Evolutionary conservation across 106 monocot genomes (phyloP), one percentile per base, ranked within the genome.

Genomic region (Dactylorhiza incarnata): DNA sequence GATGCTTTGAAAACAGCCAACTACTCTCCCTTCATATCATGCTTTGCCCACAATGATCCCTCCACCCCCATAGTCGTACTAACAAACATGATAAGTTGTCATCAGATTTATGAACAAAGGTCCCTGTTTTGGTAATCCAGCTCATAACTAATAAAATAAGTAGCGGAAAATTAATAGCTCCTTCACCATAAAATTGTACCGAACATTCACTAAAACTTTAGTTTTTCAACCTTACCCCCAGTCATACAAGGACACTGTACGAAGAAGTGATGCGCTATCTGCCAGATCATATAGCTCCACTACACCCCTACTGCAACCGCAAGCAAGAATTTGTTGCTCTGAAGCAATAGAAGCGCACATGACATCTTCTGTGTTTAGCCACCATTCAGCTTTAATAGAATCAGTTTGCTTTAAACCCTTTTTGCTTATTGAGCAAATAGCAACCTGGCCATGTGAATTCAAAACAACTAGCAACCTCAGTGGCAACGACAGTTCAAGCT

Each of bases 221-320:
- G 17, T 71, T 59, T 20, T 46, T 16, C 52, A 68, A 50, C 61
- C 89, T 89, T 87, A 99, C 94, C 99, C 99, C 99, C 99, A 99
- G 50, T 99, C 94, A 84, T 87, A 88, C 55, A 99, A 81, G 56
- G 99, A 99, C 53, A 99, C 71, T 8, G 91, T 89, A 3, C 99
- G 89, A 73, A 99, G 81, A 86, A 81, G 87, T 74, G 83, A 56
- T 11, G 73, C 72, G 66, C 70, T 78, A 25, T 92, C 89, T 79
- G 89, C 74, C 50, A 99, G 74, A 78, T 99, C 89, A 84, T 91
- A 99, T 69, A 99, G 82, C 83, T 99, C 99, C 76, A 99, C 91
- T 73, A 82, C 77, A 73, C 99, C 99, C 82, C 84, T 92, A 76
- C 80, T 78, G 62, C 89, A 91, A 63, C 99, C 99, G 85, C 94